These are phyloP conservation scores for Potentilla sterilis DNA, from an alignment of 306 rosid genomes.

Conservation along the genomic window DNA sequence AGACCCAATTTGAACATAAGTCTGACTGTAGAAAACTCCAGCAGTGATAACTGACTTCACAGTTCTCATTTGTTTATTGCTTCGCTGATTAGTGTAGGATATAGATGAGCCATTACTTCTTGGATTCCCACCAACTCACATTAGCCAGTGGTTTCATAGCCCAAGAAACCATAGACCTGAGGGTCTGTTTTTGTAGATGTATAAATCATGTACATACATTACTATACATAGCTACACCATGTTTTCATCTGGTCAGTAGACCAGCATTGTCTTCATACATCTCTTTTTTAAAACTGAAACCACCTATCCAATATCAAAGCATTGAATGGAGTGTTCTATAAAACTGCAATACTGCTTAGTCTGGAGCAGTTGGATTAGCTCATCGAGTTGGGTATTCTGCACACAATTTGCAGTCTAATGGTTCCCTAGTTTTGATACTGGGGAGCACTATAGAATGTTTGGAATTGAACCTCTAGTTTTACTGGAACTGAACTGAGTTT, in stretches of 20 bases:
- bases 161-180: neutral
- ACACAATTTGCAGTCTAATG: neutral
- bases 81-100: neutral
- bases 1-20: conserved; percentile 41
- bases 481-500: neutral
- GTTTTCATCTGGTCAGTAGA: neutral
- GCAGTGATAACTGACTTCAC: conserved; percentile 33
- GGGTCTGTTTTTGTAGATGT: conserved; percentile 4
- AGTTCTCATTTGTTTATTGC: conserved; percentile 18
- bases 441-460: neutral
- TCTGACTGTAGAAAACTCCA: conserved; percentile 43
- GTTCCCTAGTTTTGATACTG: neutral
- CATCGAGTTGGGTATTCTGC: neutral
- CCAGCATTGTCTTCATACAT: neutral
- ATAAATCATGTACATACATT: neutral
- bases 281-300: too few species aligned
- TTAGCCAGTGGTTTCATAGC: neutral
- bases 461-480: neutral
- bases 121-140: neutral
- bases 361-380: neutral
- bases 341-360: too few species aligned
- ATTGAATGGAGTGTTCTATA: too few species aligned
- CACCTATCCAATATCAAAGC: too few species aligned
- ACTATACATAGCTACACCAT: neutral
- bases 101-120: conserved; percentile 1